These are phyloP conservation scores for Salix caprea DNA, from an alignment of 345 rosid species.

Conservation along the genomic window DNA sequence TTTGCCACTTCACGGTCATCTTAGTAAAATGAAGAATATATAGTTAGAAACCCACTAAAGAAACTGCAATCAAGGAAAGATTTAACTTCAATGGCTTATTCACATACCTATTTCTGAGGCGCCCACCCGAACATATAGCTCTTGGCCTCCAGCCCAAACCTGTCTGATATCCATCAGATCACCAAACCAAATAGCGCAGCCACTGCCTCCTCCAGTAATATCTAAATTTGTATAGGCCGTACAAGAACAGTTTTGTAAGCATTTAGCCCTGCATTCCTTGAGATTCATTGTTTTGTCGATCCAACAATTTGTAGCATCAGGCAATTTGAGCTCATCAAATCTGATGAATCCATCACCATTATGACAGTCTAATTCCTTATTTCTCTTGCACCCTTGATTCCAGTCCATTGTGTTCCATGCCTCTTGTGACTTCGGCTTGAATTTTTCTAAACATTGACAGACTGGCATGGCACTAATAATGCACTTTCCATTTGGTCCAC, in stretches of 20 bases:
- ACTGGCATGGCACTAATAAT: background rate
- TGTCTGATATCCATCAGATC: constrained; percentile 8
- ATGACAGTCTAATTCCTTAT: background rate
- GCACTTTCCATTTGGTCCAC: constrained; percentile 17
- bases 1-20: background rate
- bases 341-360: constrained; percentile 6
- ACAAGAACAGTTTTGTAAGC: constrained; percentile 18
- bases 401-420: constrained; percentile 2
- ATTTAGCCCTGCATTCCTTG: constrained; percentile 4
- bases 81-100: no score
- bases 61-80: background rate
- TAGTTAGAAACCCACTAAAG: background rate
- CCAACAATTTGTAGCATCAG: constrained; percentile 11
- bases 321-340: background rate
- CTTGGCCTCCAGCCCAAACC: background rate
- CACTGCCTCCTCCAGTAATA: constrained; percentile 1
- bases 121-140: constrained; percentile 3
- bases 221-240: constrained; percentile 3
- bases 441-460: constrained; percentile 14
- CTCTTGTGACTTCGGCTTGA: constrained; percentile 8
- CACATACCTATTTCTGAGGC: constrained; percentile 13
- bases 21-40: background rate
- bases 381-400: constrained; percentile 3
- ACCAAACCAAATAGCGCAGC: constrained; percentile 16
- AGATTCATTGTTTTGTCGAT: constrained; percentile 1